Conservation (phyloP, 768 basidiomycete species). For the Macrolepiota dolichaula region DNA sequence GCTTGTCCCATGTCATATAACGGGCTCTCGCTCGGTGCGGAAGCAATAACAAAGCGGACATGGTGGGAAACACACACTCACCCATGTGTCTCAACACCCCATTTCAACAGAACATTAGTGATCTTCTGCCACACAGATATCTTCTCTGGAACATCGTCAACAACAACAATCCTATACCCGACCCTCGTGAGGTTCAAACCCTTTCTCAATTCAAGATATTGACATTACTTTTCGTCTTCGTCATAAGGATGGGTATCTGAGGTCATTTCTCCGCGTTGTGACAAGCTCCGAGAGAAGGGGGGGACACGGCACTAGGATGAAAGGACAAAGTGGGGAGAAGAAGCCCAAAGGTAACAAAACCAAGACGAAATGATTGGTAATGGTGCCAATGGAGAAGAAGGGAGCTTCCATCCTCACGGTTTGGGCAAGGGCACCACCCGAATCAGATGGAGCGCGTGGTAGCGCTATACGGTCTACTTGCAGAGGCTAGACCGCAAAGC, state of each 20-base stretch:
- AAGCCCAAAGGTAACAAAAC: not conserved
- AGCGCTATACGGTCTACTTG: not conserved
- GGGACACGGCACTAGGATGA: not conserved
- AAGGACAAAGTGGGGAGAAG: not conserved
- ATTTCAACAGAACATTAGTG: conserved; percentile 22
- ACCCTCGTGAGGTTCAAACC: not conserved
- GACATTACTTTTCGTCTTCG: not conserved
- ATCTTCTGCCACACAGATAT: conserved; percentile 11
- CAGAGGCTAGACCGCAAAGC: not conserved
- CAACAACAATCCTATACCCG: not conserved
- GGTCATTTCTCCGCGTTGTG: not conserved
- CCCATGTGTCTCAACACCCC: conserved; percentile 34
- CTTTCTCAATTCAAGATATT: not conserved
- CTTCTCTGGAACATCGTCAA: not conserved
- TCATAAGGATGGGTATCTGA: not conserved
- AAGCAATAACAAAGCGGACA: not conserved
- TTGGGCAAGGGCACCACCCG: not conserved
- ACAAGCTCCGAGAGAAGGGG: not conserved
- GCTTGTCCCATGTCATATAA: too few relatives aligned
- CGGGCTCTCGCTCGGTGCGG: too few relatives aligned
- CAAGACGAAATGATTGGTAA: not conserved
- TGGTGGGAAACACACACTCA: conserved; percentile 14
- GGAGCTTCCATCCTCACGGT: not conserved
- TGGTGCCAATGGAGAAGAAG: not conserved
- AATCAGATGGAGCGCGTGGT: not conserved